Base-by-base conservation (phyloP, 805 yeast species). In the Jamesozyma piceae region DNA sequence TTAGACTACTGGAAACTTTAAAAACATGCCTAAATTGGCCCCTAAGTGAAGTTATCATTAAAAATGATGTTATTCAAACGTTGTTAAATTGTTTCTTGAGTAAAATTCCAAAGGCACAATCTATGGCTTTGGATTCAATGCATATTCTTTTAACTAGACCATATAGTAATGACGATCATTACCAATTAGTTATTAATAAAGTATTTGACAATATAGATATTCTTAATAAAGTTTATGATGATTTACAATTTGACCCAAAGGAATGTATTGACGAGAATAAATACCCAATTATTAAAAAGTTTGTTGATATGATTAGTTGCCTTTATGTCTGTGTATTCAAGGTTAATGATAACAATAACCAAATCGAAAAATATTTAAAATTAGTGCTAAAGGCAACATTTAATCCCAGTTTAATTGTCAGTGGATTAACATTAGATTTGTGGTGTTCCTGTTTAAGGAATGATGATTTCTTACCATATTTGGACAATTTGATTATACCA, bases 1-100 rank as follows among this genome's bases (percentile, higher is more conserved):
- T 82, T 34, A 78, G 82, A 53, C 69, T 83, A 4, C 67, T 92
- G 32, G 85, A 88, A 47, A 82, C 94, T 4, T 74, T 90, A 55
- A 92, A 92, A 57, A 82, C 95, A 0, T 84, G 95, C 52, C 71
- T 92, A 46, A 88, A 84, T 53, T 92, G 98, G 98, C 76, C 89
- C 6, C 74, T 84, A 40, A 90, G 96, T 2, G 69, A 75, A 14
- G 78, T 89, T 1, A 72, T 90, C 42, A 74, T 80, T 35, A 66
- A 72, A 33, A 78, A 83, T 39, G 77, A 84, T 39, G 72, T 87
- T 8, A 69, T 87, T 51, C 70, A 72, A 33, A 74, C 81, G 13
- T 67, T 92, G 33, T 72, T 87, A 44, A 64, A 63, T 44, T 72
- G 85, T 27, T 66, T 86, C 41, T 63, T 76, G 32, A 65, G 79